phyloP scores from a whole-genome alignment of 805 yeast species.

The Pichia manshurica region DNA sequence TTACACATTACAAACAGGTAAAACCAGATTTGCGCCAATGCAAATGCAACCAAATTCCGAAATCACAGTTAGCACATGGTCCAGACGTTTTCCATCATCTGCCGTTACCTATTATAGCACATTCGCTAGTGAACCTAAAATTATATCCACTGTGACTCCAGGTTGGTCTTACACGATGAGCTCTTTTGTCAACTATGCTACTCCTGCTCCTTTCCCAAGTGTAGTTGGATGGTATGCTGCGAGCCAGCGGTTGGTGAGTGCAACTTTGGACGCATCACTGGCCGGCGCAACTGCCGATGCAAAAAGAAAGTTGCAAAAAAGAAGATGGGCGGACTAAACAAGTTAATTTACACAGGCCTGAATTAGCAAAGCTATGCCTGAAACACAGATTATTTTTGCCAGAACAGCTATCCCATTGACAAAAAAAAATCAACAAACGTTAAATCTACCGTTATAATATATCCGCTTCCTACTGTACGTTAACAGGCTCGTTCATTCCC shows the following conservation, averaged over 20 bases:
- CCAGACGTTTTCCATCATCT: constrained; percentile 61
- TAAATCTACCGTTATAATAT: no score
- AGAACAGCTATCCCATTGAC: no score
- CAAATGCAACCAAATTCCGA: constrained; percentile 76
- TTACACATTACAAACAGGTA: constrained; percentile 75
- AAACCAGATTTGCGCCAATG: constrained; percentile 84
- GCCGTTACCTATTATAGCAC: constrained; percentile 58
- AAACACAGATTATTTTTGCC: no score
- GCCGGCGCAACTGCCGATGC: constrained; percentile 1
- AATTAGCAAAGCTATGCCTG: no score
- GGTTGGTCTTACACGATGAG: constrained; percentile 73
- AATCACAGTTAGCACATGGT: constrained; percentile 63
- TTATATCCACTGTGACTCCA: constrained; percentile 68
- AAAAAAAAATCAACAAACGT: no score
- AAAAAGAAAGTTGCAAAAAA: constrained; percentile 26
- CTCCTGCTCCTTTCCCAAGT: constrained; percentile 65
- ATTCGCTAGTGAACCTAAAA: constrained; percentile 36
- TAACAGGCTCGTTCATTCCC: no score
- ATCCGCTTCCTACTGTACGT: no score
- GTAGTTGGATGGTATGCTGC: constrained; percentile 62
- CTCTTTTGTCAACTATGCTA: constrained; percentile 62
- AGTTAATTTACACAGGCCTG: no score
- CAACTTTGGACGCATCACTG: constrained; percentile 23
- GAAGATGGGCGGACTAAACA: constrained; percentile 28
- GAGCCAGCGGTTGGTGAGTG: constrained; percentile 39